Evolutionary conservation across 1,284 basidiomycete genomes (phyloP).

Genomic region (Ustilago hordei): DNA sequence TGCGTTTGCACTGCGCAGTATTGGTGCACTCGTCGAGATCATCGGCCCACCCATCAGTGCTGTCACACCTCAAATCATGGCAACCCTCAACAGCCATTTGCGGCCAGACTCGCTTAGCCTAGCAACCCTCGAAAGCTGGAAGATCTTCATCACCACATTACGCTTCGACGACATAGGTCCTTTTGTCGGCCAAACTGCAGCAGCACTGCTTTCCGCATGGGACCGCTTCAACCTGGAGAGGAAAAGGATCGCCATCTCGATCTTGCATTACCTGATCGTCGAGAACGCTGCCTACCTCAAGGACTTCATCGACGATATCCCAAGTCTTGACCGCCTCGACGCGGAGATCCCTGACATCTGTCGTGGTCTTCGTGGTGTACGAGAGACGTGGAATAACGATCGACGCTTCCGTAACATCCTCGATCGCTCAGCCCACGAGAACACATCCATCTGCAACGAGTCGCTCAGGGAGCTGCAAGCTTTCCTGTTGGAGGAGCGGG

Average conservation of each 20-base stretch:
- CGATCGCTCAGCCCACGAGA: slow-evolving; percentile 82
- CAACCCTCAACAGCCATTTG: slow-evolving; percentile 91
- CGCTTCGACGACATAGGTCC: slow-evolving; percentile 81
- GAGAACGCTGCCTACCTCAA: slow-evolving; percentile 74
- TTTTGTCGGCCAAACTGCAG: slow-evolving; percentile 87
- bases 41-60: slow-evolving; percentile 74
- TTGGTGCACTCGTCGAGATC: slow-evolving; percentile 79
- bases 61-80: slow-evolving; percentile 78
- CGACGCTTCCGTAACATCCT: slow-evolving; percentile 77
- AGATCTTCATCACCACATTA: slow-evolving; percentile 80
- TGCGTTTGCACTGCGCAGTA: slow-evolving; percentile 73
- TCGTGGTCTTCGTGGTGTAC: slow-evolving; percentile 53
- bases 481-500: slow-evolving; percentile 54
- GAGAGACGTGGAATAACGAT: slow-evolving; percentile 72
- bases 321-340: slow-evolving; percentile 72
- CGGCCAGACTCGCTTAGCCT: slow-evolving; percentile 79
- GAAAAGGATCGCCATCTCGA: slow-evolving; percentile 75
- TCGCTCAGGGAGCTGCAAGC: slow-evolving; percentile 81
- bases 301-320: slow-evolving; percentile 74
- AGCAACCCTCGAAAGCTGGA: slow-evolving; percentile 85
- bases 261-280: slow-evolving; percentile 80
- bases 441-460: slow-evolving; percentile 81
- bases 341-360: slow-evolving; percentile 65
- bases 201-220: slow-evolving; percentile 86
- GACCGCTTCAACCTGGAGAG: slow-evolving; percentile 75